These are phyloP conservation scores for Fragaria ananassa DNA, from an alignment of 306 rosid genomes.

Conservation along the genomic window DNA sequence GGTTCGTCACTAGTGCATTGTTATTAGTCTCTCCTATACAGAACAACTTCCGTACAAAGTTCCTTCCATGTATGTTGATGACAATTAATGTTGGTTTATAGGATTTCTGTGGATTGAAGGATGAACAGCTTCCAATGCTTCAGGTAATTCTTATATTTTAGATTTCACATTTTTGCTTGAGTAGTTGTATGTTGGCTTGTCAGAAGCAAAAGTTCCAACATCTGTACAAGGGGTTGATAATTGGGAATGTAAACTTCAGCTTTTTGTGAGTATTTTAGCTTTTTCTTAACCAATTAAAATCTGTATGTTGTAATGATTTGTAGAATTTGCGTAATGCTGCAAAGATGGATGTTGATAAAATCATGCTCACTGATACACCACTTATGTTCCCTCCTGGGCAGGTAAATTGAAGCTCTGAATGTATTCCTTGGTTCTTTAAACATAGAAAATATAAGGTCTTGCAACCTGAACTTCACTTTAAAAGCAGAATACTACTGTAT, in stretches of 20 bases:
- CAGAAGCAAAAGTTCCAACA: background rate
- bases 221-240: background rate
- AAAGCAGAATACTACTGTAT: background rate
- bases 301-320: constrained; percentile 19
- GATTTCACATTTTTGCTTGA: background rate
- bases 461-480: background rate
- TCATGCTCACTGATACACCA: constrained; percentile 95
- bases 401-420: constrained; percentile 34
- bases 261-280: background rate
- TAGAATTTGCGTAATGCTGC: constrained; percentile 59
- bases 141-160: constrained; percentile 44
- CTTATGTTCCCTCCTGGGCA: constrained; percentile 94
- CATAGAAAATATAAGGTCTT: background rate
- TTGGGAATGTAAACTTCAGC: background rate
- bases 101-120: constrained; percentile 63
- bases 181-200: background rate
- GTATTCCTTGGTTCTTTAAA: background rate
- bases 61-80: constrained; percentile 1
- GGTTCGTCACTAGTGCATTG: constrained; percentile 35
- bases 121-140: constrained; percentile 53
- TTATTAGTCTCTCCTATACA: constrained; percentile 7
- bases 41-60: background rate
- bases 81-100: constrained; percentile 30
- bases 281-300: constrained; percentile 16
- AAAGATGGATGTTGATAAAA: constrained; percentile 68